These are phyloP conservation scores for Lippia alba DNA, from an alignment of 305 asterid genomes.

Conservation along the genomic window DNA sequence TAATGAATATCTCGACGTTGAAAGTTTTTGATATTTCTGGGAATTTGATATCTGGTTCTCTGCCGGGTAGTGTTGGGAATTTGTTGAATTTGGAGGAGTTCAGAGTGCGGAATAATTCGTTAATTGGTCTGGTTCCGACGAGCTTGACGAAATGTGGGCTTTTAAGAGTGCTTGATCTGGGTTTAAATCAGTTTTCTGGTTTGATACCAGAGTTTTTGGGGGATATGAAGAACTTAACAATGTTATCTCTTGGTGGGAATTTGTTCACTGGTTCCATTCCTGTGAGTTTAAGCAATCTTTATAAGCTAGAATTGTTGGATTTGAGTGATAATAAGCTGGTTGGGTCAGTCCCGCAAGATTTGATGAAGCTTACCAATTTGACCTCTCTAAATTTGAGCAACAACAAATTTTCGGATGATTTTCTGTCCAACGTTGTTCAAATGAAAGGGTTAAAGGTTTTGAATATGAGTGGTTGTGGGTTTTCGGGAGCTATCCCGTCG, in stretches of 20 bases:
- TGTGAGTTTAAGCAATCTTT: conserved; percentile 40
- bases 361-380: conserved; percentile 57
- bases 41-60: conserved; percentile 51
- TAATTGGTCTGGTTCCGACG: conserved; percentile 52
- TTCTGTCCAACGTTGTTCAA: conserved; percentile 46
- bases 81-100: conserved; percentile 53
- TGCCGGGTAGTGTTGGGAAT: conserved; percentile 49
- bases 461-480: conserved; percentile 65
- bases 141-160: conserved; percentile 42
- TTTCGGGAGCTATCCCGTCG: conserved; percentile 54
- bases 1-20: conserved; percentile 42
- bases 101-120: conserved; percentile 53
- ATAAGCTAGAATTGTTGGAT: conserved; percentile 50
- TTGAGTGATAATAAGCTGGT: conserved; percentile 54
- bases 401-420: conserved; percentile 53
- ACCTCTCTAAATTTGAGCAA: conserved; percentile 60
- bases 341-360: conserved; percentile 50
- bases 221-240: conserved; percentile 39
- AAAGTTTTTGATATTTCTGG: conserved; percentile 60
- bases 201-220: conserved; percentile 55
- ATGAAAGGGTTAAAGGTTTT: conserved; percentile 50
- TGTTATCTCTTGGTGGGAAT: conserved; percentile 54
- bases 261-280: conserved; percentile 56
- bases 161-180: conserved; percentile 55
- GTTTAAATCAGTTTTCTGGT: conserved; percentile 53